Base-by-base conservation (phyloP, 2,329 filamentous ascomycete genomes). In the Fusarium foetens region DNA sequence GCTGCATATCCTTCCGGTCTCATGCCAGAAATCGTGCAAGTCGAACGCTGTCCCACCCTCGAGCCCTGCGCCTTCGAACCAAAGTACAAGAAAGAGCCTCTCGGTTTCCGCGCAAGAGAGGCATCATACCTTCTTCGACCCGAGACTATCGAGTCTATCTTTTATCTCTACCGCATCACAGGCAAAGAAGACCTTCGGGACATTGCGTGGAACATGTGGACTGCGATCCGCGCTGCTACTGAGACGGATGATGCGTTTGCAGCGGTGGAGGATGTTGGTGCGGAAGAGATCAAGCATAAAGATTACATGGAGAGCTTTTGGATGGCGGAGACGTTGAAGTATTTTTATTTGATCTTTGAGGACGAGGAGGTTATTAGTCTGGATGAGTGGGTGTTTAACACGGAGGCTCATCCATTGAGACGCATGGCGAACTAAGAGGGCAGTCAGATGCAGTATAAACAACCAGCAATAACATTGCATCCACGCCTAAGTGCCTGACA, bases 141-240 rank as follows among this genome's bases (percentile, higher is more conserved):
- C 0, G 76, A 95, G 81, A 93, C 93, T 5, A 94, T 95, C 59
- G 93, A 95, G 83, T 92, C 90, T 19, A 88, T 96, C 8, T 95
- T 94, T 80, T 88, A 94, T 77, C 89, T 95, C 84, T 94, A 92
- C 79, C 88, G 92, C 54, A 84, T 93, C 58, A 94, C 92, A 0
- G 92, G 91, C n/a, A 88, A 93, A 66, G 74, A 84, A 2, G 83
- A 85, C 46, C 92, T 89, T 83, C 88, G 89, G 64, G 87, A 91
- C 52, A 89, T 90, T 75, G 92, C 91, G 3, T 94, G 92, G 92
- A 83, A 84, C 48, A 94, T 94, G 92, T 94, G 93, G 79, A 79
- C 86, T 52, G 85, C 88, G 3, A 85, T 94, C 31, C 83, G 88
- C 54, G 84, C 84, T 70, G 83, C 88, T 72, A 92, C 91, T 7